phyloP scores from a whole-genome alignment of 176 grass and related monocot genomes.

The Dendrocalamus sinicus region DNA sequence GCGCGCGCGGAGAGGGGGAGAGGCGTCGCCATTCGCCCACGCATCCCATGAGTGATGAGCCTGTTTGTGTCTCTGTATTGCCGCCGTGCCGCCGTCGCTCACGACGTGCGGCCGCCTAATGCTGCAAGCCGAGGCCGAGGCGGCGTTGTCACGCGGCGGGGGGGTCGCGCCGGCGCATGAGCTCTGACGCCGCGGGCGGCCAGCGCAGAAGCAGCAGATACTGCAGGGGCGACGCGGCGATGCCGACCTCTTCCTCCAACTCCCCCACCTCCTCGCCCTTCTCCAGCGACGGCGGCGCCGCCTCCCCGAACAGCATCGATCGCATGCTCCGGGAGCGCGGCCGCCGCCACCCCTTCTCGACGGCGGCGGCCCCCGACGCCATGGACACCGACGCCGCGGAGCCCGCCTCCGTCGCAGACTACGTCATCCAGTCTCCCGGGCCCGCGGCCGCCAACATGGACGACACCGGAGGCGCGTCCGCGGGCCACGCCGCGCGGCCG shows the following conservation, averaged over 20 bases:
- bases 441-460: conserved; percentile 40
- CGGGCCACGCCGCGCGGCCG: conserved; percentile 34
- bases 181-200: conserved; percentile 26
- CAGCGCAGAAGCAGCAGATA: neutral
- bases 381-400: conserved; percentile 52
- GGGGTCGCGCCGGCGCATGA: conserved; percentile 37
- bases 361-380: conserved; percentile 21
- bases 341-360: conserved; percentile 37
- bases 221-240: neutral
- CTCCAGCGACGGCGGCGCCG: conserved; percentile 22
- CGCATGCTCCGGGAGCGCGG: conserved; percentile 38
- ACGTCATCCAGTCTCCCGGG: neutral
- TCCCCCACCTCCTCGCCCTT: conserved; percentile 40
- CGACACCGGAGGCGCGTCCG: conserved; percentile 25
- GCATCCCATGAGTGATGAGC: conserved; percentile 17
- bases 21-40: neutral
- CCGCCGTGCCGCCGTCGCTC: conserved; percentile 19
- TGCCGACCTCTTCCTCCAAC: conserved; percentile 43
- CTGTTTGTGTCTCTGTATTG: neutral
- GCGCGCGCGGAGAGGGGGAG: neutral
- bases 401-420: conserved; percentile 17
- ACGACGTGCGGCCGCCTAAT: conserved; percentile 45
- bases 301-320: conserved; percentile 43
- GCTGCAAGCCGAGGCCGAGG: conserved; percentile 32
- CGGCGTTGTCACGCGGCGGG: conserved; percentile 15